These are phyloP conservation scores for Beauveria varroae DNA, from an alignment of 2,329 filamentous ascomycete genomes.

Conservation along the genomic window DNA sequence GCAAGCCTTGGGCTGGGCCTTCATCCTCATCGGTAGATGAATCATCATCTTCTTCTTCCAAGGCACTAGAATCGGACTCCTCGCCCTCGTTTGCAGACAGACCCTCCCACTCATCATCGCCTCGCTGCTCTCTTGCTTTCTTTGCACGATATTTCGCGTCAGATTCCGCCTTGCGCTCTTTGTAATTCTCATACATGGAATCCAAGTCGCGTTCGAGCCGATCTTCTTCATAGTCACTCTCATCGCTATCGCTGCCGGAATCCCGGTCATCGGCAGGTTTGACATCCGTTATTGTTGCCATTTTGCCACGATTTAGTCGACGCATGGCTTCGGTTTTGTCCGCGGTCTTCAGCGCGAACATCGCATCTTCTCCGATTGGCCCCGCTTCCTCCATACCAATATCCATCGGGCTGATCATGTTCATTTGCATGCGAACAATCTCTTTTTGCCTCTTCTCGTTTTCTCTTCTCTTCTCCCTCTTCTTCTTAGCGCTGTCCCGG, in stretches of 20 bases:
- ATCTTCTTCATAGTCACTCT: constrained; percentile 74
- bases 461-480: constrained; percentile 75
- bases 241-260: constrained; percentile 52
- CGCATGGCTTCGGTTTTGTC: constrained; percentile 66
- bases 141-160: constrained; percentile 90
- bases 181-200: constrained; percentile 77
- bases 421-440: constrained; percentile 91
- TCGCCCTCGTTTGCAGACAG: constrained; percentile 59
- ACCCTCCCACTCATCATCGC: constrained; percentile 88
- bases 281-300: constrained; percentile 57
- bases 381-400: constrained; percentile 87
- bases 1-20: constrained; percentile 22
- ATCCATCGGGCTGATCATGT: constrained; percentile 94
- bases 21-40: constrained; percentile 29
- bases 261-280: constrained; percentile 30
- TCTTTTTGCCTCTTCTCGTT: constrained; percentile 95
- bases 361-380: constrained; percentile 68
- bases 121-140: constrained; percentile 71
- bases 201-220: constrained; percentile 79
- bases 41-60: constrained; percentile 43
- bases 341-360: constrained; percentile 78
- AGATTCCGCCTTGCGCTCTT: constrained; percentile 66
- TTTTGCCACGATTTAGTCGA: constrained; percentile 61
- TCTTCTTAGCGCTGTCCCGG: constrained; percentile 66
- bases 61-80: constrained; percentile 57